phyloP scores from a whole-genome alignment of 306 rosid genomes.

The Potentilla sterilis region DNA sequence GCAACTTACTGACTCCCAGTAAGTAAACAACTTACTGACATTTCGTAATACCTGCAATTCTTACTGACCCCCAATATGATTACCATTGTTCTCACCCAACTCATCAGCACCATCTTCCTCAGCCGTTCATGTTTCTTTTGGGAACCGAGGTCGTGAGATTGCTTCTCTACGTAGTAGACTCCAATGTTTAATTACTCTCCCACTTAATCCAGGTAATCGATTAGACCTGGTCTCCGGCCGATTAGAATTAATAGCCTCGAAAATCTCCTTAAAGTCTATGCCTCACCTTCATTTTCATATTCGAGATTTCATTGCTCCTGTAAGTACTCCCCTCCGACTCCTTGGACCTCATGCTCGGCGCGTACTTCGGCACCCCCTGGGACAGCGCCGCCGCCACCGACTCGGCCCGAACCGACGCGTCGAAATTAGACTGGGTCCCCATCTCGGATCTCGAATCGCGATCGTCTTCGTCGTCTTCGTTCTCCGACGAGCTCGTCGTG shows the following conservation, averaged over 20 bases:
- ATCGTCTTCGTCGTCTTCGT: constrained; percentile 42
- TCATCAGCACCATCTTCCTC: too few species aligned
- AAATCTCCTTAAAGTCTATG: constrained; percentile 92
- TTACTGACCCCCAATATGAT: too few species aligned
- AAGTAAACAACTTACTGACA: too few species aligned
- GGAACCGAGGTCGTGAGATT: too few species aligned
- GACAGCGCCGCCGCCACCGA: constrained; percentile 2
- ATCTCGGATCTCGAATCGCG: constrained; percentile 66
- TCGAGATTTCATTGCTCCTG: constrained; percentile 46
- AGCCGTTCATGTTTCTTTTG: too few species aligned
- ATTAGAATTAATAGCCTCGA: constrained; percentile 67
- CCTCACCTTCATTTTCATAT: constrained; percentile 85
- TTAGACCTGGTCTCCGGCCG: constrained; percentile 70
- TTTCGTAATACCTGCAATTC: too few species aligned
- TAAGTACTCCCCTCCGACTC: constrained; percentile 41
- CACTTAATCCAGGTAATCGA: too few species aligned
- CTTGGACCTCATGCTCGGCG: constrained; percentile 31
- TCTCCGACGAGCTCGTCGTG: constrained; percentile 59
- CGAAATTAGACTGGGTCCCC: constrained; percentile 67
- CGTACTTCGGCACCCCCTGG: constrained; percentile 20
- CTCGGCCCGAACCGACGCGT: constrained; percentile 42
- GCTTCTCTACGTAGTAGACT: too few species aligned
- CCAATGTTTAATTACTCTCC: too few species aligned
- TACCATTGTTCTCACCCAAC: too few species aligned
- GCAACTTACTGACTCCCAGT: too few species aligned